A percentile compares a stretch with the other conserved stretches of the same genome.
These are phyloP conservation scores for Malassezia brasiliensis DNA, from an alignment of 1,284 basidiomycete species.

Conservation along the genomic window DNA sequence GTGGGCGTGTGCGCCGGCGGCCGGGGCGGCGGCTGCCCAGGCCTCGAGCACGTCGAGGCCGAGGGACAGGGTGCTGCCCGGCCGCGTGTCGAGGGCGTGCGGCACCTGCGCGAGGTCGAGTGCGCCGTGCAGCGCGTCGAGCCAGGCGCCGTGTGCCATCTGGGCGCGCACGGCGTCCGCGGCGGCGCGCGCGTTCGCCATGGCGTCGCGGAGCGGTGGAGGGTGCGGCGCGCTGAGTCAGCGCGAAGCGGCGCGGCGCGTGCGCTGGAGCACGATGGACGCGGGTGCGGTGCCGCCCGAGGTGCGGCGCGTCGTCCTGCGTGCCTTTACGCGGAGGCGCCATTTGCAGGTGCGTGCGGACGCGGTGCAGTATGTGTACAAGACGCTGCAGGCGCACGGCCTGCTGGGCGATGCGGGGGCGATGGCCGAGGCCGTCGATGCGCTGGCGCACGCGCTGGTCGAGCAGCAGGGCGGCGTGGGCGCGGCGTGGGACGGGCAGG, in stretches of 20 bases:
- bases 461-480: slow-evolving; percentile 24
- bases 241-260: not conserved
- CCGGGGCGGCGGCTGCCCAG: not conserved
- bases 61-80: slow-evolving; percentile 9
- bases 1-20: not conserved
- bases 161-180: not conserved
- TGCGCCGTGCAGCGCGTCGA: not conserved
- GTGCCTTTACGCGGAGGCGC: slow-evolving; percentile 41
- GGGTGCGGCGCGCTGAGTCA: not conserved
- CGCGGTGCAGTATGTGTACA: slow-evolving; percentile 38
- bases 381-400: slow-evolving; percentile 34
- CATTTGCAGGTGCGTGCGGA: slow-evolving; percentile 42
- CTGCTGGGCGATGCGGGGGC: slow-evolving; percentile 28
- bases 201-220: not conserved
- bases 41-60: slow-evolving; percentile 10
- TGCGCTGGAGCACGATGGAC: not conserved
- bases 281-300: slow-evolving; percentile 22
- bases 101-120: slow-evolving; percentile 2
- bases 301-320: slow-evolving; percentile 34
- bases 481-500: slow-evolving; percentile 8
- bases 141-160: not conserved
- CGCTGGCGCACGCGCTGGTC: slow-evolving; percentile 37
- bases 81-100: not conserved
- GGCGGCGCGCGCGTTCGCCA: not conserved
- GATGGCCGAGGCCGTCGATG: slow-evolving; percentile 43